phyloP scores from a whole-genome alignment of 2,329 filamentous ascomycete genomes.

The Escovopsis sp. region DNA sequence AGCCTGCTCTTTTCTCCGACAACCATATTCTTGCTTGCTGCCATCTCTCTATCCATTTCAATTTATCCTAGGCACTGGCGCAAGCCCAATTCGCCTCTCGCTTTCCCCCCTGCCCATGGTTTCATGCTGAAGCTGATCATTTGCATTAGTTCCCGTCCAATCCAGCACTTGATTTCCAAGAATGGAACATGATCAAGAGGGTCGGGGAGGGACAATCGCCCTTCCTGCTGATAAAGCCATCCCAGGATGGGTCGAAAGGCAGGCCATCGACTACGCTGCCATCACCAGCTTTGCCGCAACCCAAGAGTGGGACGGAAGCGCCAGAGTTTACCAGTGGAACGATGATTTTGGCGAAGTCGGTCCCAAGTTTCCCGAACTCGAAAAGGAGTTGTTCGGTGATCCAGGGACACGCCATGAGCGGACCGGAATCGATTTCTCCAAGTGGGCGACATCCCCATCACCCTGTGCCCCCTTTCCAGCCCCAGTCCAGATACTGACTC shows the following conservation, averaged over 20 bases:
- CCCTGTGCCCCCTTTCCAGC: neutral
- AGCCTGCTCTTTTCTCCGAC: too few relatives aligned
- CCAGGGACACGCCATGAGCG: conserved; percentile 32
- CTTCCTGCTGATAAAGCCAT: conserved; percentile 23
- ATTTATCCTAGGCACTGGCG: neutral
- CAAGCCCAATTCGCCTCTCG: neutral
- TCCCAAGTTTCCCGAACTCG: conserved; percentile 53
- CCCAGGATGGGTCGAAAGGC: conserved; percentile 30
- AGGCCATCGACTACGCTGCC: conserved; percentile 33
- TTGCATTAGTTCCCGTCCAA: neutral
- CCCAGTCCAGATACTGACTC: conserved; percentile 10
- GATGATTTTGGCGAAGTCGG: conserved; percentile 80
- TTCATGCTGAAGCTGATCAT: neutral
- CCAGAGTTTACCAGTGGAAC: conserved; percentile 66
- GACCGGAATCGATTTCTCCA: conserved; percentile 48
- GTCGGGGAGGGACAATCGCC: conserved; percentile 3
- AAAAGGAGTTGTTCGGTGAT: conserved; percentile 58
- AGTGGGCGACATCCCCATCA: conserved; percentile 26
- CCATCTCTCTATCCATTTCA: too few relatives aligned
- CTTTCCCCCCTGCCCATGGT: neutral
- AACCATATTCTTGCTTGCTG: too few relatives aligned
- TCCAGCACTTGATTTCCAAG: neutral
- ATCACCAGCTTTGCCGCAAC: conserved; percentile 6
- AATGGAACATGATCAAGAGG: conserved; percentile 5
- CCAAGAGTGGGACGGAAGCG: conserved; percentile 36